Evolutionary conservation across 192 early-diverging fungal genomes (phyloP), one percentile per base, ranked within the genome.

Genomic region (Physocladia obscura): DNA sequence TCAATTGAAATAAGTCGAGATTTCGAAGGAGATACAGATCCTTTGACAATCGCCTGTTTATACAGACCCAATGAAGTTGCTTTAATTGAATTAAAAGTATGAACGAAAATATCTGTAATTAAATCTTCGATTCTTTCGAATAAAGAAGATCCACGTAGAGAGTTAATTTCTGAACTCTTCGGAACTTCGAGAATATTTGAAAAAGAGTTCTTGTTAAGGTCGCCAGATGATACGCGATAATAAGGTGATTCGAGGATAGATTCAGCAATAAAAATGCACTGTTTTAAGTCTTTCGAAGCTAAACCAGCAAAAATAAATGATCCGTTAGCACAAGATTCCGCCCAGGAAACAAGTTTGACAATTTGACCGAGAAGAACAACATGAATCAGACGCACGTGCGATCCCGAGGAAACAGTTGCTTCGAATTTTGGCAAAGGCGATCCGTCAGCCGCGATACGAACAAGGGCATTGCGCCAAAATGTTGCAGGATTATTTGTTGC

Each of bases 41-140:
- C 44, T 17, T 49, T 11, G 11, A 49, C 5, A 21, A 44, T 21
- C 15, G 48, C 30, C 26, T 15, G 6, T 11, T 29, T 21, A 22
- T 26, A 29, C 19, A n/a, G 17, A 11, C 15, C 30, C 24, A 2
- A 30, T 19, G 48, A 48, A 15, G 3, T 21, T 19, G 17, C 37
- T 48, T 63, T 49, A 1, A 22, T 48, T 2, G 61, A 63, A 30
- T 63, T 44, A 49, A 63, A 63, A 21, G 32, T 8, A 32, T 63
- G 61, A n/a, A 29, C 24, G 26, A 21, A 49, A 17, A 24, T 21
- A 6, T 63, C 61, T 8, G 61, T n/a, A 19, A 63, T 21, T 0
- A 63, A 30, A 30, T 63, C 61, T 30, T 11, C 22, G 22, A 44
- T 17, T 30, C 27, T 63, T 21, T 63, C 61, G 22, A 44, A 48